Base-by-base conservation (phyloP, 2,329 filamentous ascomycete species). In the Helotiales sp. region DNA sequence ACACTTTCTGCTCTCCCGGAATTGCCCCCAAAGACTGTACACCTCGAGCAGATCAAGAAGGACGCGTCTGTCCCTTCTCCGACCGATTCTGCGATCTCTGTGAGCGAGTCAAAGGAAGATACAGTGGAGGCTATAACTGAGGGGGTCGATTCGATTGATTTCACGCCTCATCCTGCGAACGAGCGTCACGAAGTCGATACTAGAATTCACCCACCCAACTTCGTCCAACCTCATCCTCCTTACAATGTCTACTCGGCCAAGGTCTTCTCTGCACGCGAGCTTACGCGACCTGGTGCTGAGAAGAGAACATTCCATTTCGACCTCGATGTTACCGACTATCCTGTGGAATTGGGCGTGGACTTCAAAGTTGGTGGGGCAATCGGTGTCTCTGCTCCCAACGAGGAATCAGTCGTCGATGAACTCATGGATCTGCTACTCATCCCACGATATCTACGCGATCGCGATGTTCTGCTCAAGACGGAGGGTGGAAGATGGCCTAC, bases 221-320 rank as follows among this genome's bases (percentile, higher is more conserved):
- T 93, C 69, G 93, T 99, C 54, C 91, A 96, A 72, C 95, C 95
- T 25, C 95, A 99, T 72, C 91, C 91, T 56, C 95, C 95, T 0
- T 95, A 96, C 74, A 82, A 93, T 64, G 92, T 98, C 60, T 96
- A 90, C 74, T 89, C 92, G 1, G 93, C 93, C n/a, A 91, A 87
- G 63, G 84, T 99, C 47, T 88, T 91, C 74, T 87, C 87, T 67
- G 85, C 91, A 2, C 88, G 95, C 55, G 92, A 96, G 74, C 77
- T 99, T 71, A 99, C 95, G 12, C 89, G 85, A 71, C 80, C 84
- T 24, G 93, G 93, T 22, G 95, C 95, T 5, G 91, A 96, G 79
- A 99, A 99, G 83, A 84, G 93, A 60, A 99, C 95, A 0, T 96
- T 93, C 73, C 95, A 99, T 75, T 98, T 98, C 69, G 95, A 98